These are phyloP conservation scores for Epichloe coenophiala DNA, from an alignment of 2,329 filamentous ascomycete species.

Conservation along the genomic window DNA sequence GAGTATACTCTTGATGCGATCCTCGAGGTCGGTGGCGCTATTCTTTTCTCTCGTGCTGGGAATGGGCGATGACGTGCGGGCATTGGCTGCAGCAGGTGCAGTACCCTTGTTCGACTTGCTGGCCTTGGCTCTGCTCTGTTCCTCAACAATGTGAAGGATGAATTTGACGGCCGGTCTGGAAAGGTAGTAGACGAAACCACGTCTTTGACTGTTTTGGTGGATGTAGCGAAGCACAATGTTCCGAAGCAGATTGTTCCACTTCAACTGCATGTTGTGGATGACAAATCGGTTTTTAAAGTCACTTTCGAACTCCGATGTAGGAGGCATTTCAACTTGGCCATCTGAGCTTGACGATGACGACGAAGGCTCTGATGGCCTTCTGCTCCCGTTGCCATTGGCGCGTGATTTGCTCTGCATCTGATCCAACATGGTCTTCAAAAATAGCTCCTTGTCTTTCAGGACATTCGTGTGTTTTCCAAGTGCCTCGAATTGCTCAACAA, in stretches of 20 bases:
- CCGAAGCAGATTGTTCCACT: constrained; percentile 93
- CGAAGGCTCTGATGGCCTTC: constrained; percentile 24
- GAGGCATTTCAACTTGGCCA: constrained; percentile 47
- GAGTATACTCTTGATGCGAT: constrained; percentile 74
- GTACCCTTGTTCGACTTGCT: constrained; percentile 15
- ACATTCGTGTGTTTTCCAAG: constrained; percentile 41
- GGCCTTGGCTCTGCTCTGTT: constrained; percentile 63
- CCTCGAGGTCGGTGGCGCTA: constrained; percentile 55
- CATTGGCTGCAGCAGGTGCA: constrained; percentile 13
- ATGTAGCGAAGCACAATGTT: constrained; percentile 97
- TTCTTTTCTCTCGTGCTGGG: constrained; percentile 38
- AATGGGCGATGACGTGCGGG: constrained; percentile 22
- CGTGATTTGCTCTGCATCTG: constrained; percentile 30
- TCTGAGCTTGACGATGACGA: constrained; percentile 10
- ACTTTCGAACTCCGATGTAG: constrained; percentile 70
- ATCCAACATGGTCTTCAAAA: constrained; percentile 43
- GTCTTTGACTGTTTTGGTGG: constrained; percentile 89
- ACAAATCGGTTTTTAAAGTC: constrained; percentile 98
- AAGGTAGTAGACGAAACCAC: constrained; percentile 96
- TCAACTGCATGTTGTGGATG: constrained; percentile 91
- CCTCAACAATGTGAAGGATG: constrained; percentile 92
- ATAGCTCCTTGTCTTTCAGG: constrained; percentile 42
- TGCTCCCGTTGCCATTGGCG: constrained; percentile 13
- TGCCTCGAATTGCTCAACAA: constrained; percentile 47
- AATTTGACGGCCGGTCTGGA: constrained; percentile 94